A percentile compares a stretch with the other conserved stretches of the same genome.
Evolutionary conservation across 768 basidiomycete genomes (phyloP).

Genomic region (Podaxis pistillaris): DNA sequence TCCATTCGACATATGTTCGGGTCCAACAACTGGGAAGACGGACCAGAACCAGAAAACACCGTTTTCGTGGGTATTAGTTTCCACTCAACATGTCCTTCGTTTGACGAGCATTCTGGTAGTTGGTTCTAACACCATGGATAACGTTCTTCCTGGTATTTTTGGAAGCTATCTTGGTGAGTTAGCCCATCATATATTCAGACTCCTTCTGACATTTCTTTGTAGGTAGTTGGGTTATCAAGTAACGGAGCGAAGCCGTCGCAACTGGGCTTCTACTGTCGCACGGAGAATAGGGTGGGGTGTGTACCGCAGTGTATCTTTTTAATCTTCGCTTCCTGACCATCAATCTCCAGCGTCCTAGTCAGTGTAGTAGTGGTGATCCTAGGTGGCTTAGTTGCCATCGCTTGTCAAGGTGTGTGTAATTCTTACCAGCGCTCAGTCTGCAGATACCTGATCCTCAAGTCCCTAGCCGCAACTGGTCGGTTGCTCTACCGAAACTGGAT

Average conservation of each 20-base stretch:
- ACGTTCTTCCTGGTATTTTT: constrained; percentile 8
- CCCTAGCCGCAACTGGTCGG: constrained; percentile 5
- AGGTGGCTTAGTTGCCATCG: neutral
- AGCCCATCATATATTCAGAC: neutral
- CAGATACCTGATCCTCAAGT: neutral
- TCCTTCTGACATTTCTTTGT: neutral
- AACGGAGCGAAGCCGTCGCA: neutral
- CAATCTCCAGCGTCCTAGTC: neutral
- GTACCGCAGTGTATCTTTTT: neutral
- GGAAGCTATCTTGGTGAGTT: constrained; percentile 3
- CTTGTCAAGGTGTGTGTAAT: neutral
- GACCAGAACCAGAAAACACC: constrained; percentile 3
- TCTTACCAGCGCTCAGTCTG: neutral
- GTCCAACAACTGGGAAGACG: constrained; percentile 11
- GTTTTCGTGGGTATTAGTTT: neutral
- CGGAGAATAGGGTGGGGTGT: neutral
- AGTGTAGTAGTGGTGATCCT: neutral
- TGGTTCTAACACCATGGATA: constrained; percentile 9
- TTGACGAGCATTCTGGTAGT: neutral
- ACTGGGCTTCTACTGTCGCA: constrained; percentile 4
- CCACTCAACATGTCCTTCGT: neutral
- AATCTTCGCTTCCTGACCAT: neutral
- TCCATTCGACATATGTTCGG: constrained; percentile 13
- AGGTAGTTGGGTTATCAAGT: neutral
- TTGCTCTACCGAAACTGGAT: constrained; percentile 13